Base-by-base conservation (phyloP, 2,329 filamentous ascomycete genomes). In the Leptographium radiaticola region DNA sequence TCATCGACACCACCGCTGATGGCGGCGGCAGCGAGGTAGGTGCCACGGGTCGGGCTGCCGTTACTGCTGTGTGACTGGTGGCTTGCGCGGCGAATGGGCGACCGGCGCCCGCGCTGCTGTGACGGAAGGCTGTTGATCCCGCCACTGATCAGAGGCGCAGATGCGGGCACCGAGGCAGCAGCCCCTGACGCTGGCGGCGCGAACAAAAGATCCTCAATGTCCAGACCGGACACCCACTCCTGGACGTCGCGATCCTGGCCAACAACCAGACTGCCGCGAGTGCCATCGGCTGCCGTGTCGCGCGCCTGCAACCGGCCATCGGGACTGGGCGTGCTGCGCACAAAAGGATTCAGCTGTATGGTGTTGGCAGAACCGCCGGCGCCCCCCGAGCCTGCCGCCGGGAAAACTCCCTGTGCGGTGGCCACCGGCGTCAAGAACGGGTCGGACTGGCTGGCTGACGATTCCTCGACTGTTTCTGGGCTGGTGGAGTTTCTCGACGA, bases 171-270 rank as follows among this genome's bases (percentile, higher is more conserved):
- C 5, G 51, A 46, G 1, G 53, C 57, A 1, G 20, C 55, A 8
- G 51, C 54, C 16, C 56, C 55, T 6, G 55, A 50, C 20, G 52
- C 43, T 25, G 57, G 71, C 2, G 68, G 62, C 2, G 71, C 67
- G 18, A 80, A 67, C 10, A 81, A 66, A 1, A 74, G 70, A 56
- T 80, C 76, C 1, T 75, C 72, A 2, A 72, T 75, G 56, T 80
- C 76, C 1, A 80, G 70, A 39, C 79, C 76, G 0, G 72, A 71
- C 47, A 79, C 76, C 78, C 78, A 81, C 57, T 76, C 74, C 54
- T 76, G 75, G 2, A 81, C 77, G 36, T 80, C 78, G 0, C 73
- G 73, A 59, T 81, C 74, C 49, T 69, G 58, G n/a, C 45, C 49
- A 12, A 25, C 49, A 18, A 34, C 44, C 5, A 33, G 53, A 31